phyloP scores from a whole-genome alignment of 306 rosid species.

The Glycine soja region DNA sequence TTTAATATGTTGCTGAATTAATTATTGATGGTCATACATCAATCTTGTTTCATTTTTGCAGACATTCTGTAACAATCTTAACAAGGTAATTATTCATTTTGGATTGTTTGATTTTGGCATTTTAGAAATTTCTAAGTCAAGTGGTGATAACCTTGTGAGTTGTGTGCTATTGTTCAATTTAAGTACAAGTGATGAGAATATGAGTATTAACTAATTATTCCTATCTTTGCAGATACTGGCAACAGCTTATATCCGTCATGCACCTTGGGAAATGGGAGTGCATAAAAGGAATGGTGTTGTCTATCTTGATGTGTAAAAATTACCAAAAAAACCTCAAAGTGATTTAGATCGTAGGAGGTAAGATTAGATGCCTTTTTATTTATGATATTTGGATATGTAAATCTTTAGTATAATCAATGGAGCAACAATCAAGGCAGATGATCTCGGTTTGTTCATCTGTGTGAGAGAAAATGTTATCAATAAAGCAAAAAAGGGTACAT shows the following conservation, averaged over 20 bases:
- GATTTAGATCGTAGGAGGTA: slow-evolving; percentile 92
- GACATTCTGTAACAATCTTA: slow-evolving; percentile 94
- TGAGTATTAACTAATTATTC: slow-evolving; percentile 11
- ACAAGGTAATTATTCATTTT: slow-evolving; percentile 72
- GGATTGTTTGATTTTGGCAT: too few species aligned
- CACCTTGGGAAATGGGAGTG: slow-evolving; percentile 99
- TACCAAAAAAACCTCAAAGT: slow-evolving; percentile 88
- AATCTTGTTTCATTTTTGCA: slow-evolving; percentile 51
- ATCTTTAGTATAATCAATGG: slow-evolving; percentile 7
- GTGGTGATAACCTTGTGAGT: slow-evolving; percentile 14
- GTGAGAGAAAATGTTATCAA: neutral
- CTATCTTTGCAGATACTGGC: slow-evolving; percentile 74
- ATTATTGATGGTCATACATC: slow-evolving; percentile 38
- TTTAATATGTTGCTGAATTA: slow-evolving; percentile 26
- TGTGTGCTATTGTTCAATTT: slow-evolving; percentile 9
- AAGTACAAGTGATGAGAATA: neutral
- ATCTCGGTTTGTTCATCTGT: neutral
- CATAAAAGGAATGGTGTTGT: slow-evolving; percentile 96
- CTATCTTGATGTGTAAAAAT: slow-evolving; percentile 94
- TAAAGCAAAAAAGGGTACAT: neutral
- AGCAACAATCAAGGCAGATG: neutral
- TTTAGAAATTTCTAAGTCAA: slow-evolving; percentile 2
- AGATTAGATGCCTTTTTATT: slow-evolving; percentile 15
- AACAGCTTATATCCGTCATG: slow-evolving; percentile 84
- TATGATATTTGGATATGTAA: slow-evolving; percentile 5